Conservation (phyloP, 345 rosid species). For the Ricinus communis region DNA sequence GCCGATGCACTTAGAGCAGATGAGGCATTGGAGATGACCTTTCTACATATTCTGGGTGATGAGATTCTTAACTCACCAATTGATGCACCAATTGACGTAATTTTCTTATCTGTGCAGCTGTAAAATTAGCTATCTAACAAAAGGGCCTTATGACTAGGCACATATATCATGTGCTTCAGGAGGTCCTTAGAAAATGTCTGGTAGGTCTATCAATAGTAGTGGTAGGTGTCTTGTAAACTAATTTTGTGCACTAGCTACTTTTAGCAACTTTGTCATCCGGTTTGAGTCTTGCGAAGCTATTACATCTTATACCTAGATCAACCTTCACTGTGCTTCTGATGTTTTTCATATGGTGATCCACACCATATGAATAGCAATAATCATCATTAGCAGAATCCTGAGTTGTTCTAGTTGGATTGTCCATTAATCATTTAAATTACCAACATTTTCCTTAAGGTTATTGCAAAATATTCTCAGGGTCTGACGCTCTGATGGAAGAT, state of each 20-base stretch:
- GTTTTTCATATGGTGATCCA: background rate
- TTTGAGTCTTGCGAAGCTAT: background rate
- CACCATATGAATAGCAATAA: background rate
- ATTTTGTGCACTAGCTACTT: background rate
- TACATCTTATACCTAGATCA: background rate
- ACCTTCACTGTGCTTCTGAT: background rate
- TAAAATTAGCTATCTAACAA: background rate
- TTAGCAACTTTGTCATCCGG: background rate
- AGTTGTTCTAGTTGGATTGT: background rate
- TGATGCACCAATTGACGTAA: slow-evolving; percentile 84
- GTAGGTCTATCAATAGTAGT: background rate
- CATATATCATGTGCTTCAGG: background rate
- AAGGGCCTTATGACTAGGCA: background rate
- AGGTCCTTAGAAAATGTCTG: background rate
- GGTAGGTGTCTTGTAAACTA: background rate
- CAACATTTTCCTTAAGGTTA: background rate
- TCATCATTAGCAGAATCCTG: background rate
- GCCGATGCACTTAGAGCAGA: slow-evolving; percentile 54
- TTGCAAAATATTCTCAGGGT: background rate
- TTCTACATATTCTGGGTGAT: slow-evolving; percentile 73
- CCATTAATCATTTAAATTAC: background rate
- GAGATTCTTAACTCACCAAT: slow-evolving; percentile 64
- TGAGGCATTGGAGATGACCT: slow-evolving; percentile 83
- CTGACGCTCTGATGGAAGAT: background rate
- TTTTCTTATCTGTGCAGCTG: slow-evolving; percentile 2